Evolutionary conservation across 1,139 yeast species (phyloP), one percentile per base, ranked within the genome.

Genomic region (Debaryomycetaceae sp.): DNA sequence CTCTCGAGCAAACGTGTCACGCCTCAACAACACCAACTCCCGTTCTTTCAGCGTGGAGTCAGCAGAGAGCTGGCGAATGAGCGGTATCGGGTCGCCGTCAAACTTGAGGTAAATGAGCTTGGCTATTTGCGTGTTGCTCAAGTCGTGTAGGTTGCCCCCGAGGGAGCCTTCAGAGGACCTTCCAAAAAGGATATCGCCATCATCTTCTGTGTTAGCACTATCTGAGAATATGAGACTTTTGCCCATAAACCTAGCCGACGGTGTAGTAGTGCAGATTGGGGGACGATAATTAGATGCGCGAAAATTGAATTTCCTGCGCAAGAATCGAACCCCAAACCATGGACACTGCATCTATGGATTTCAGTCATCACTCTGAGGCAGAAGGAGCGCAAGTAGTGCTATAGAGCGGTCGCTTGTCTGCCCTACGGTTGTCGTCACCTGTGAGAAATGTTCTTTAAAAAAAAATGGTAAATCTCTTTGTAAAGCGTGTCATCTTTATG

Each of bases 401-500:
- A n/a, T n/a, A n/a, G n/a, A n/a, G n/a, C n/a, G n/a, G n/a, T n/a
- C n/a, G n/a, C n/a, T n/a, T n/a, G n/a, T n/a, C n/a, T n/a, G n/a
- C n/a, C n/a, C n/a, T n/a, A n/a, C n/a, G n/a, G n/a, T n/a, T n/a
- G n/a, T n/a, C n/a, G n/a, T 10, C 21, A 19, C 10, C n/a, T 26
- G 29, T n/a, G 5, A 27, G 15, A 5, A 20, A n/a, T 8, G n/a
- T 4, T 9, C 16, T 19, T 19, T 16, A 27, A 41, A 63, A 83
- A 82, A 82, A 82, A 80, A 78, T 71, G 67, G 71, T 65, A 78
- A 82, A 83, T 83, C 93, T 83, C 93, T 83, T 83, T 83, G 88
- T 79, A 82, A 75, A 81, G 93, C 91, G 91, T 83, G 93, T 83
- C 93, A 83, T 83, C 94, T 88, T 83, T 83, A 83, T 83, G 93